Percentiles rank a stretch among this genome's conserved stretches.
Conservation (phyloP, 495 filamentous ascomycete species). For the Jackrogersella minutella region DNA sequence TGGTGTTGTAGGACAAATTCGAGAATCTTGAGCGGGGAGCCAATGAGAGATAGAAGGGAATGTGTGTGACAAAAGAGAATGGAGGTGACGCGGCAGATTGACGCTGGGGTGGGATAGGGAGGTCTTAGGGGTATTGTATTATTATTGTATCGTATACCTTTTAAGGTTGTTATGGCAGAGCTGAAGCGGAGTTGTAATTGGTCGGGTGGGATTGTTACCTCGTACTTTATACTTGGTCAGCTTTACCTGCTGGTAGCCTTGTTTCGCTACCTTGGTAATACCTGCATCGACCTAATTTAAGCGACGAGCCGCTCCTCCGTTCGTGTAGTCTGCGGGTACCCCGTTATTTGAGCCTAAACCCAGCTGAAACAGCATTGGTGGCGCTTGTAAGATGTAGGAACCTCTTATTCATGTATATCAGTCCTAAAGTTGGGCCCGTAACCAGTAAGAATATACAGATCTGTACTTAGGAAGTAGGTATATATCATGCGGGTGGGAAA, state of each 20-base stretch:
- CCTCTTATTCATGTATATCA: too few relatives aligned
- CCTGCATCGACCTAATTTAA: conserved; percentile 29
- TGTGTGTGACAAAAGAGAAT: conserved; percentile 25
- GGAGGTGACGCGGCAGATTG: conserved; percentile 35
- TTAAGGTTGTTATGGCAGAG: neutral
- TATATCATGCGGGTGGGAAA: conserved; percentile 26
- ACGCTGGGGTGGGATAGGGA: conserved; percentile 19
- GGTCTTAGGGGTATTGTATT: neutral
- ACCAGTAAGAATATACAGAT: too few relatives aligned
- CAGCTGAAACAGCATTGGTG: conserved; percentile 30
- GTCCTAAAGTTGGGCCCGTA: too few relatives aligned
- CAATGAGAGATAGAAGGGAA: conserved; percentile 25
- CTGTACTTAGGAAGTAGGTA: neutral
- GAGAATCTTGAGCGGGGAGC: conserved; percentile 28
- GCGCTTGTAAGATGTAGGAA: neutral
- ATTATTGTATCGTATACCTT: neutral
- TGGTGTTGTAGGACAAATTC: conserved; percentile 22
- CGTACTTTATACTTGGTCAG: neutral
- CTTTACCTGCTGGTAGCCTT: conserved; percentile 15
- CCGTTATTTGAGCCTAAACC: conserved; percentile 23
- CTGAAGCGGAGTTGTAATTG: conserved; percentile 4
- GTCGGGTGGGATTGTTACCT: neutral
- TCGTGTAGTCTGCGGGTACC: conserved; percentile 3
- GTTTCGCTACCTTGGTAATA: too few relatives aligned
- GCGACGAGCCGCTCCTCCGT: conserved; percentile 14